Evolutionary conservation across 306 rosid genomes (phyloP), one percentile per base, ranked within the genome.

Genomic region (Ziziphus jujuba): DNA sequence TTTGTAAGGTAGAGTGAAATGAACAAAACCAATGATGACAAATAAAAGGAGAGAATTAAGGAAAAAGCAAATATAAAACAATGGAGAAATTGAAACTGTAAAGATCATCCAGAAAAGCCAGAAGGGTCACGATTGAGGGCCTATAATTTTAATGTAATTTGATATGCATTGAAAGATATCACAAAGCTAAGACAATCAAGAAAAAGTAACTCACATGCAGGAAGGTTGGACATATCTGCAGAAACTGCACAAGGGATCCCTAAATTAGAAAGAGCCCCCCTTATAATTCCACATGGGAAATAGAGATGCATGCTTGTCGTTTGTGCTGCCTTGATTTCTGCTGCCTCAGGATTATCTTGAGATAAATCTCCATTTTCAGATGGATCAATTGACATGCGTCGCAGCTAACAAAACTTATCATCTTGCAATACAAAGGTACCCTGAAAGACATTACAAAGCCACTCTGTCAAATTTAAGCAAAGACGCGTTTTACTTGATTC

Each of bases 371-470:
- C 97, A 67, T 73, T 82, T 47, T 90, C 93, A 61, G 79, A 83
- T 31, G 88, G 89, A 75, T 88, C 89, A 36, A 81, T 17, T 1
- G 99, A 93, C 82, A 90, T 84, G n/a, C 88, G 87, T 21, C 91
- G 72, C 31, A 90, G 89, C 97, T 97, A 93, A 28, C 87, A 85
- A 59, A 93, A 90, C 63, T 83, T 84, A 76, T 84, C 84, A 77
- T 93, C 99, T 85, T 93, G 96, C 90, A 93, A 80, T 38, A 93
- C 99, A 77, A 90, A 93, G 36, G 97, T 93, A 57, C 99, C 99
- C 99, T 93, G 68, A 57, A 85, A 60, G 33, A 59, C 31, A 68
- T 63, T 60, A 66, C 72, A 76, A 69, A 10, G 12, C 25, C 10
- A 12, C 35, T 43, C 50, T 51, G 47, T 59, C 55, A 54, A 72